These are phyloP conservation scores for Suillus discolor DNA, from an alignment of 768 basidiomycete genomes.

Conservation along the genomic window DNA sequence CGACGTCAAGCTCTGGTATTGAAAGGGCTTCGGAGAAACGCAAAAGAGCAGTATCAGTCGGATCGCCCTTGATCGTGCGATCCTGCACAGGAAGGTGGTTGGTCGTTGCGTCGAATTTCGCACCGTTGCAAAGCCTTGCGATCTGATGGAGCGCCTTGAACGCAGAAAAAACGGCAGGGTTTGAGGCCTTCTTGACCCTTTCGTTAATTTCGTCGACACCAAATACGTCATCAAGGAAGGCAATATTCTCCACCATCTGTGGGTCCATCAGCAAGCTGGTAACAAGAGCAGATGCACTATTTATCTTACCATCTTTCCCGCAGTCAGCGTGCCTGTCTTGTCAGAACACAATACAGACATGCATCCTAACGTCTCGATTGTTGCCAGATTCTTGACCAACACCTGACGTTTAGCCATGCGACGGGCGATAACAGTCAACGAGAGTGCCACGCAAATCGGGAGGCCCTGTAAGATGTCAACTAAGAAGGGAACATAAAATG, in stretches of 20 bases:
- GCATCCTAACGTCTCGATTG: conserved; percentile 67
- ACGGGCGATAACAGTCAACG: conserved; percentile 46
- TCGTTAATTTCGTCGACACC: conserved; percentile 17
- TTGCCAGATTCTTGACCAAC: conserved; percentile 57
- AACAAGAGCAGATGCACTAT: not conserved
- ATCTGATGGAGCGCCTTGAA: conserved; percentile 33
- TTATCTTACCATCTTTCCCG: conserved; percentile 39
- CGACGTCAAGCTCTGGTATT: conserved; percentile 10
- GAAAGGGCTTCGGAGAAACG: conserved; percentile 37
- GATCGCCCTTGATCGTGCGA: conserved; percentile 38
- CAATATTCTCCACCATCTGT: conserved; percentile 35
- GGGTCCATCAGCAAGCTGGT: not conserved
- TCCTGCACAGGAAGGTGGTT: conserved; percentile 11
- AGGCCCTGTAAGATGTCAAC: conserved; percentile 50
- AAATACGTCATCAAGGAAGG: conserved; percentile 28
- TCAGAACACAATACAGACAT: conserved; percentile 57
- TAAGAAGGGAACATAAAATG: conserved; percentile 56
- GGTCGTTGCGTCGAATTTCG: conserved; percentile 39
- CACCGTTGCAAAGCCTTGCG: conserved; percentile 52
- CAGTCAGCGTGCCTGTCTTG: conserved; percentile 64
- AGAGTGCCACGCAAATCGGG: conserved; percentile 57
- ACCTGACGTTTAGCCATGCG: conserved; percentile 55
- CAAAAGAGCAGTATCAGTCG: conserved; percentile 49
- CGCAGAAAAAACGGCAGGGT: conserved; percentile 15
- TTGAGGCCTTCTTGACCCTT: conserved; percentile 12